A percentile compares a stretch with the other conserved stretches of the same genome.
Evolutionary conservation across 2,329 filamentous ascomycete genomes (phyloP).

Genomic region (Pleochaeta shiraiana): DNA sequence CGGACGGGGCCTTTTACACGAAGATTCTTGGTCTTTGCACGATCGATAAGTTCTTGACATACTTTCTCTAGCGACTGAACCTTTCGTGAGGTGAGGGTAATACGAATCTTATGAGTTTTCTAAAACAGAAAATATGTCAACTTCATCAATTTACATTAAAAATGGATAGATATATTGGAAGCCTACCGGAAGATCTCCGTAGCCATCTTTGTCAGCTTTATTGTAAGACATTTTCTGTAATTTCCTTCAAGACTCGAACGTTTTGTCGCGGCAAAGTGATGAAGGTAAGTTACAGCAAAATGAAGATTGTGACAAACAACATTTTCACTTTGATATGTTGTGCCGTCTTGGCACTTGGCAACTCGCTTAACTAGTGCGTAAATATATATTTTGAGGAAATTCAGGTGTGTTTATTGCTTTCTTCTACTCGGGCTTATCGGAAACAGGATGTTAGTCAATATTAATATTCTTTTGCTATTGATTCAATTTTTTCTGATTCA

Average conservation of each 20-base stretch:
- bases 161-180: no score
- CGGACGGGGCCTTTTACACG: slow-evolving; percentile 97
- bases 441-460: no score
- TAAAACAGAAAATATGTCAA: no score
- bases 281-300: slow-evolving; percentile 6
- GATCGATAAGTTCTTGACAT: slow-evolving; percentile 94
- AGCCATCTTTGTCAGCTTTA: slow-evolving; percentile 78
- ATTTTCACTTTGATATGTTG: slow-evolving; percentile 2
- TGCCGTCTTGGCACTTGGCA: neutral
- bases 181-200: slow-evolving; percentile 68
- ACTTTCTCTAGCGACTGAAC: slow-evolving; percentile 95
- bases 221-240: slow-evolving; percentile 63
- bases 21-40: slow-evolving; percentile 95
- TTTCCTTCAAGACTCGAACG: slow-evolving; percentile 65
- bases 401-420: no score
- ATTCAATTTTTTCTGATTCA: no score
- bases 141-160: slow-evolving; percentile 21
- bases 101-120: slow-evolving; percentile 97
- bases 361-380: no score
- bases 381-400: no score
- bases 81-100: slow-evolving; percentile 92
- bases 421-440: no score
- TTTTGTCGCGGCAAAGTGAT: slow-evolving; percentile 61
- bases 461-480: no score
- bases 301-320: neutral